These are phyloP conservation scores for Ophiostoma quercus DNA, from an alignment of 2,329 filamentous ascomycete genomes.

Conservation along the genomic window DNA sequence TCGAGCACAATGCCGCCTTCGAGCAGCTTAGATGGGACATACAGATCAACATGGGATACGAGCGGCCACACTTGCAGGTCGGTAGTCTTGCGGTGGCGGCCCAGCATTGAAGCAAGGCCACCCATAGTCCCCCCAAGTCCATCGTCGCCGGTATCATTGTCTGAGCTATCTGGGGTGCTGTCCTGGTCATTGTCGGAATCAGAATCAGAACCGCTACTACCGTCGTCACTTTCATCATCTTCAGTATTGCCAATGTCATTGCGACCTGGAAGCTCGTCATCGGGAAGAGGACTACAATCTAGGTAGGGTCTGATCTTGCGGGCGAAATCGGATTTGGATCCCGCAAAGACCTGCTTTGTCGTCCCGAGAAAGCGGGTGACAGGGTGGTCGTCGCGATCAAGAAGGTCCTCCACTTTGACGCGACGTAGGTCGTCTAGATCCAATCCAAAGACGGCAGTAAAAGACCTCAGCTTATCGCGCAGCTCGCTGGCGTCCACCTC, in stretches of 20 bases:
- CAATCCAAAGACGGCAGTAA: slow-evolving; percentile 17
- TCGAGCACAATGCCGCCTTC: slow-evolving; percentile 47
- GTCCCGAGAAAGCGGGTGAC: slow-evolving; percentile 6
- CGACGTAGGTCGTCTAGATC: not conserved
- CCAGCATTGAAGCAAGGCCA: not conserved
- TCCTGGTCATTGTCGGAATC: not conserved
- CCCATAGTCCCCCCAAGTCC: not conserved
- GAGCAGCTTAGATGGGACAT: slow-evolving; percentile 42
- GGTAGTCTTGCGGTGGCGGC: not conserved
- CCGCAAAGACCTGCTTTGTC: not conserved
- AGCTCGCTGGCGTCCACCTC: not conserved
- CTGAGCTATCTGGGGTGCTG: not conserved
- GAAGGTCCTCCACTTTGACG: slow-evolving; percentile 3
- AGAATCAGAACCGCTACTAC: not conserved
- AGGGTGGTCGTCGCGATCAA: not conserved
- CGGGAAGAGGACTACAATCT: slow-evolving; percentile 19
- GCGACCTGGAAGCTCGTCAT: not conserved
- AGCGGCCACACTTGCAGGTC: slow-evolving; percentile 35
- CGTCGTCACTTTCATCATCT: not conserved
- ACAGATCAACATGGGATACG: slow-evolving; percentile 39
- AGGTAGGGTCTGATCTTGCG: slow-evolving; percentile 19
- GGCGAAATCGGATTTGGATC: not conserved
- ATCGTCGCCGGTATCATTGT: not conserved
- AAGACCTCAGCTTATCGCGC: not conserved
- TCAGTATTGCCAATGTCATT: not conserved